Evolutionary conservation across 2,329 filamentous ascomycete genomes (phyloP).

Genomic region (Aureobasidium sp.): DNA sequence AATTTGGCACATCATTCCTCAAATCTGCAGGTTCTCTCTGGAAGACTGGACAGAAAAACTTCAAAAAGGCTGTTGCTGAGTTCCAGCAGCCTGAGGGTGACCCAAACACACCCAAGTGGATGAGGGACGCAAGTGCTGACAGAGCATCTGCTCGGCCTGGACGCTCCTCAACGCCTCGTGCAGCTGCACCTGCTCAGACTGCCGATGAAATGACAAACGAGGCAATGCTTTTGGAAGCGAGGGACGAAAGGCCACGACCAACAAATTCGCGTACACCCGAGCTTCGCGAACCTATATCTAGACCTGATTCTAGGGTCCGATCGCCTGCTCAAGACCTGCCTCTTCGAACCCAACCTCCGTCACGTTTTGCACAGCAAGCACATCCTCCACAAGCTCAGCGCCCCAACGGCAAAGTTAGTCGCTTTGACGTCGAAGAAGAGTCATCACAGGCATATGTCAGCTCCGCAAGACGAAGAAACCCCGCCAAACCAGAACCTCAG

Average conservation of each 20-base stretch:
- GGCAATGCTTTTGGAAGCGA: slow-evolving; percentile 68
- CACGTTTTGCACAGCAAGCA: slow-evolving; percentile 30
- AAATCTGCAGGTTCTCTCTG: slow-evolving; percentile 93
- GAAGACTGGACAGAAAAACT: slow-evolving; percentile 88
- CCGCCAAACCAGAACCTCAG: slow-evolving; percentile 33
- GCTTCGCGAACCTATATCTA: neutral
- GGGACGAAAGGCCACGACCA: slow-evolving; percentile 47
- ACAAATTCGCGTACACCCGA: slow-evolving; percentile 24
- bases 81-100: slow-evolving; percentile 67
- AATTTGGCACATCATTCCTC: slow-evolving; percentile 73
- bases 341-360: slow-evolving; percentile 31
- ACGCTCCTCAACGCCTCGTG: slow-evolving; percentile 6
- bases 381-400: slow-evolving; percentile 27
- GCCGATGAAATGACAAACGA: slow-evolving; percentile 37
- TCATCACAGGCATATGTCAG: slow-evolving; percentile 79
- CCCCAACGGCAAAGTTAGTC: slow-evolving; percentile 54
- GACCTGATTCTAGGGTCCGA: slow-evolving; percentile 16
- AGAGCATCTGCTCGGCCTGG: neutral
- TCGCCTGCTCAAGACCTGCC: slow-evolving; percentile 26
- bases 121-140: slow-evolving; percentile 57
- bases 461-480: slow-evolving; percentile 69
- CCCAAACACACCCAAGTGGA: slow-evolving; percentile 84
- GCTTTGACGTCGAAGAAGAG: slow-evolving; percentile 70
- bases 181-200: slow-evolving; percentile 18
- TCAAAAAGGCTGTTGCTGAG: slow-evolving; percentile 86